Conservation (phyloP, 192 early-diverging fungal genomes). For the Diversispora eburnea region DNA sequence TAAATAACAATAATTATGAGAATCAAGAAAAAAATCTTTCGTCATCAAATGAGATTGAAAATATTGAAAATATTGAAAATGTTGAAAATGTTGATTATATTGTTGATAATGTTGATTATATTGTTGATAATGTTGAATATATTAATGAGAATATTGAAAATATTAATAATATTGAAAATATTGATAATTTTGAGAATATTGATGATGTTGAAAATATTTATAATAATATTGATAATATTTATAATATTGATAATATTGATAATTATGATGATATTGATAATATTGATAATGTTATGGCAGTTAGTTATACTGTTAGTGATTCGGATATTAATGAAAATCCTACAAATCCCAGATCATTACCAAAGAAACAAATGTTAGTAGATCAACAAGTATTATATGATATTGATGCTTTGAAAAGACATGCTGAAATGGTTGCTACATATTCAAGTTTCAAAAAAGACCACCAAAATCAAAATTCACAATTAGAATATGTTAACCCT, state of each 20-base stretch:
- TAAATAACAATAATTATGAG: not conserved
- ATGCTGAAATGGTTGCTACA: conserved; percentile 24
- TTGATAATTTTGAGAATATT: no score
- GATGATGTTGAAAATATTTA: no score
- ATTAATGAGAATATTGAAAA: no score
- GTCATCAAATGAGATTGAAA: not conserved
- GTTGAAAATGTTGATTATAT: no score
- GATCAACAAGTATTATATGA: conserved; percentile 19
- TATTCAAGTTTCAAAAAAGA: conserved; percentile 18
- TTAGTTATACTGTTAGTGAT: not conserved
- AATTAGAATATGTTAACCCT: not conserved
- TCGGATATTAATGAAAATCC: not conserved
- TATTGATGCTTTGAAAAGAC: conserved; percentile 24
- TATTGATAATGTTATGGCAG: not conserved
- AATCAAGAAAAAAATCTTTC: no score
- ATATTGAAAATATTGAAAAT: no score
- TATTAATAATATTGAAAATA: no score
- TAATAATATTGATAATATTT: not conserved
- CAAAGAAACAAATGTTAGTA: not conserved
- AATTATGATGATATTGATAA: not conserved
- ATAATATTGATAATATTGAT: not conserved
- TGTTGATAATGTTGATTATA: no score
- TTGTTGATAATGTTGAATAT: no score
- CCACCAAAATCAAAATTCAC: not conserved
- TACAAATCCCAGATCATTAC: not conserved